Evolutionary conservation across 257 asterid species (phyloP), one percentile per base, ranked within the genome.

Genomic region (Solanum rostratum): DNA sequence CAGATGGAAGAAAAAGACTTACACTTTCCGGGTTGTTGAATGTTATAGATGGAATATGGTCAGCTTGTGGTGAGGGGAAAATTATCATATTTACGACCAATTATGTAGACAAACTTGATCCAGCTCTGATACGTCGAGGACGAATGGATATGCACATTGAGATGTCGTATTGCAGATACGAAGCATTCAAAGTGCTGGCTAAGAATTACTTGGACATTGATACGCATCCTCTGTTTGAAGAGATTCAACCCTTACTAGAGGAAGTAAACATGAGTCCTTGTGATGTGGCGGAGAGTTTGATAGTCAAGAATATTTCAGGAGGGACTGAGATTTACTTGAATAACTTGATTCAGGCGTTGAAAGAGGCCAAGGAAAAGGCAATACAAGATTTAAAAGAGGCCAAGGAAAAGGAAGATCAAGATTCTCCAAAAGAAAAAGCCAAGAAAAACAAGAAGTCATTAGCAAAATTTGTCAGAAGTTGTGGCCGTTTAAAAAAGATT

Each of bases 181-280:
- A 80, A 80, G 84, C 71, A 80, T 80, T 80, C 84, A 80, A 80
- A 20, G 71, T 80, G 53, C 19, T 80, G 27, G 50, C 49, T 53
- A 80, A 29, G 83, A 79, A 79, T 52, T 80, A 80, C 22, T 80
- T 80, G 68, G 49, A 13, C 60, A 39, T 57, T 20, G 68, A 80
- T 19, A 45, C 39, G 22, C 81, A 73, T 13, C 14, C 39, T 73
- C 7, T 73, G 4, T 73, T 13, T 46, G 41, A 73, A 73, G 39
- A 73, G 39, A 74, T 74, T 74, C 1, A 74, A 46, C 14, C 22
- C 7, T 24, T 74, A 74, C 14, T 74, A 46, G 60, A 45, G 81
- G 41, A 46, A 74, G 41, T 74, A 74, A 18, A 74, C 41, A 10
- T 74, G 60, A 74, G 81, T 74, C 81, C 81, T 14, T 46, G 81